Conservation (phyloP, 1,284 basidiomycete species). For the Irpex rosettiformis region DNA sequence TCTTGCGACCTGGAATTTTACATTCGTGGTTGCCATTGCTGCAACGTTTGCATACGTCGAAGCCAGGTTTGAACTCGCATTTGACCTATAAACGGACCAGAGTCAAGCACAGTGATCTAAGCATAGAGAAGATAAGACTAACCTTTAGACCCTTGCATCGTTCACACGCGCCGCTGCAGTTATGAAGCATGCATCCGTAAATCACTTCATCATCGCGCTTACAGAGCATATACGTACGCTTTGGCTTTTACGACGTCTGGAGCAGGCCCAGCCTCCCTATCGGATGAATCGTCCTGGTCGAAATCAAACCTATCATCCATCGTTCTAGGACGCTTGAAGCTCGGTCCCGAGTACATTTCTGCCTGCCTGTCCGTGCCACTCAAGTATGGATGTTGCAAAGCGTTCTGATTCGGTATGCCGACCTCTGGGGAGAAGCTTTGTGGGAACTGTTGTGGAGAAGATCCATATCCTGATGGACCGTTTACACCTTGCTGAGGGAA, state of each 20-base stretch:
- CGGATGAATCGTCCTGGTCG: constrained; percentile 7
- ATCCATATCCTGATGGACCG: not conserved
- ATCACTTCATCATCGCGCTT: not conserved
- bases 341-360: not conserved
- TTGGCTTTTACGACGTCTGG: constrained; percentile 37
- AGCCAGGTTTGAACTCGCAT: constrained; percentile 67
- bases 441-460: not conserved
- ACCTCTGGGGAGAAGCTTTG: not conserved
- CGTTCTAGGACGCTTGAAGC: constrained; percentile 1
- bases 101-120: not conserved
- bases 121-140: constrained; percentile 7
- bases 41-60: constrained; percentile 70
- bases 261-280: constrained; percentile 4
- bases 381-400: constrained; percentile 1
- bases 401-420: not conserved
- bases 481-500: not conserved
- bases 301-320: constrained; percentile 7
- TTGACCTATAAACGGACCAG: constrained; percentile 43
- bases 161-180: constrained; percentile 45
- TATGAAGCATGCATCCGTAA: constrained; percentile 18
- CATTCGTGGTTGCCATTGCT: constrained; percentile 65
- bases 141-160: constrained; percentile 75
- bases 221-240: constrained; percentile 36
- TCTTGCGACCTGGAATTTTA: constrained; percentile 71
- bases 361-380: not conserved